Base-by-base conservation (phyloP, 495 filamentous ascomycete species). In the Trichoderma erinaceum region DNA sequence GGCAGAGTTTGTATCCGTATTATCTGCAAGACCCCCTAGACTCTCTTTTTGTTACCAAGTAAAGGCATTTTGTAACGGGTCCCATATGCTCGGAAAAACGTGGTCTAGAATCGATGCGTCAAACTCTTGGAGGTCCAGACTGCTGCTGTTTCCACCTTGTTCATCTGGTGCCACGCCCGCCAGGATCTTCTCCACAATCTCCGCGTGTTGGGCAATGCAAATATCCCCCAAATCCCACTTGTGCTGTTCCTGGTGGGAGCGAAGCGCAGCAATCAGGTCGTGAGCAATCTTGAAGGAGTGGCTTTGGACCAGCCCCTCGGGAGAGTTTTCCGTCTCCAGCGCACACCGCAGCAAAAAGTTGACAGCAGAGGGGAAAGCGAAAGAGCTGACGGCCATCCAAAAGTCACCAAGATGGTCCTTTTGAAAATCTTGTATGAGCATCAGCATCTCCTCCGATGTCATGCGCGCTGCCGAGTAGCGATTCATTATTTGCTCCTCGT, bases 221-320 rank as follows among this genome's bases (percentile, higher is more conserved):
- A 83, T 81, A 64, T 82, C 79, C 11, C 82, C 83, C 3, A 84
- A 76, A 67, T 85, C 83, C 82, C 82, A 85, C 71, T 83, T 81
- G 69, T 84, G 79, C 68, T 83, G 77, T 67, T 85, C 81, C 16
- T 76, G 76, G 18, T 83, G 81, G n/a, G 79, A 78, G 29, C 81
- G 81, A 7, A 85, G 75, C 56, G 82, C 23, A n/a, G 46, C 41
- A 12, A 69, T 65, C 11, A 69, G 27, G 12, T 76, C 78, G 68
- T 80, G 76, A 52, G 82, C 78, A 68, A 81, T 79, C 25, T 76
- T 63, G 71, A 82, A 75, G 68, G 80, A 80, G 7, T 78, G 76
- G 23, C 76, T 75, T 64, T 80, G 77, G 32, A 81, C 73, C 56
- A 79, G 74, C 56, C 68, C 71, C 71, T 79, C 76, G 65, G 74